phyloP scores from a whole-genome alignment of 2,329 filamentous ascomycete genomes.

The Annulohypoxylon truncatum region DNA sequence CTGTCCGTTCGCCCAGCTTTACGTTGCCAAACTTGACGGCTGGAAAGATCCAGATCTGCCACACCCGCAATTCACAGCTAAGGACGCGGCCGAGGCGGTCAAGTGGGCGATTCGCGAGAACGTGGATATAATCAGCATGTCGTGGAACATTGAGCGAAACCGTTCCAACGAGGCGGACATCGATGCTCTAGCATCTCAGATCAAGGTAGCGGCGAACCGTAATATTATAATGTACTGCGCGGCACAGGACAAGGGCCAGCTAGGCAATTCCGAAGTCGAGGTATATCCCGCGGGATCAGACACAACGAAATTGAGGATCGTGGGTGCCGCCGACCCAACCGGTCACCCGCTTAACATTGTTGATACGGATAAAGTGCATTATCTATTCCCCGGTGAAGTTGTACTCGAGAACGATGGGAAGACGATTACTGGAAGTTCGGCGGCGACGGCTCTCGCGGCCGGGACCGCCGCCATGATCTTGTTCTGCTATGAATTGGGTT shows the following conservation, averaged over 20 bases:
- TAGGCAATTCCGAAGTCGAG: conserved; percentile 7
- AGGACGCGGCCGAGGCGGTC: conserved; percentile 23
- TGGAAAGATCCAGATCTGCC: conserved; percentile 24
- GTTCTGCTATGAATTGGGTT: conserved; percentile 24
- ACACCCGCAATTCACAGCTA: conserved; percentile 20
- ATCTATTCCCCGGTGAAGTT: conserved; percentile 26
- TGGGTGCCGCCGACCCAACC: conserved; percentile 17
- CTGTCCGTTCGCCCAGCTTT: conserved; percentile 23
- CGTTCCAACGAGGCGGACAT: conserved; percentile 24
- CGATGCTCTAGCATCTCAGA: conserved; percentile 18
- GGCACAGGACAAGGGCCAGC: conserved; percentile 21
- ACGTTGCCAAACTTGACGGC: conserved; percentile 25
- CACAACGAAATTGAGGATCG: conserved; percentile 19
- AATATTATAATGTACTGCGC: conserved; percentile 30
- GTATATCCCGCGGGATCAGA: conserved; percentile 21
- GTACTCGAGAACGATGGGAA: conserved; percentile 17
- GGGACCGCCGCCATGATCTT: conserved; percentile 28
- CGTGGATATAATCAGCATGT: conserved; percentile 27
- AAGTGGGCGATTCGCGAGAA: conserved; percentile 21
- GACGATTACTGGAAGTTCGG: conserved; percentile 24
- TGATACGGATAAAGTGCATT: conserved; percentile 19
- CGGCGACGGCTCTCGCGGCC: conserved; percentile 28
- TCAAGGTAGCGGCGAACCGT: conserved; percentile 14
- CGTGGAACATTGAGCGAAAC: conserved; percentile 28
- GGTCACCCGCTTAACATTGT: conserved; percentile 29